Percentiles rank a stretch among this genome's conserved stretches.
Conservation (phyloP, 192 early-diverging fungal genomes). For the Mortierella antarctica region DNA sequence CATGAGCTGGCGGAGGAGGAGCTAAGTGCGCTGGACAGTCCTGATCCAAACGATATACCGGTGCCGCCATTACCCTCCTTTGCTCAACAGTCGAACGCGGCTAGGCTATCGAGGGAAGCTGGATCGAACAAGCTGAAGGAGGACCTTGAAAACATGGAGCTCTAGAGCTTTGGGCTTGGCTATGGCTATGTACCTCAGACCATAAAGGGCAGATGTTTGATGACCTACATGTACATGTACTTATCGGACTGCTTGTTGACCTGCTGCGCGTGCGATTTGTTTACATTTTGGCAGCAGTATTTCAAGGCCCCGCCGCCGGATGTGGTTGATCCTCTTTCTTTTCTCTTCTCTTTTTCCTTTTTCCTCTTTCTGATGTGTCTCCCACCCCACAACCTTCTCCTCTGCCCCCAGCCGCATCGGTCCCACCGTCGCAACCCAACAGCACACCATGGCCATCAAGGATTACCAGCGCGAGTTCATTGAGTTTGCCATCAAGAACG, state of each 20-base stretch:
- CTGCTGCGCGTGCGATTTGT: too few relatives aligned
- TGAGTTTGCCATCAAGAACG: slow-evolving; percentile 86
- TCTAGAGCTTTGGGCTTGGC: neutral
- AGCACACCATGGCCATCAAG: slow-evolving; percentile 60
- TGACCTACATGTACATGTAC: too few relatives aligned
- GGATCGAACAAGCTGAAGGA: neutral
- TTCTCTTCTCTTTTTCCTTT: slow-evolving; percentile 14
- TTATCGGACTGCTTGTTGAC: too few relatives aligned
- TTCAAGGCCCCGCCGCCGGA: too few relatives aligned
- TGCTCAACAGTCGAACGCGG: slow-evolving; percentile 16
- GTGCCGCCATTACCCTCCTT: slow-evolving; percentile 34
- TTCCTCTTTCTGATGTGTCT: slow-evolving; percentile 31
- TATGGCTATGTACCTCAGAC: too few relatives aligned
- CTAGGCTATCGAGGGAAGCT: neutral
- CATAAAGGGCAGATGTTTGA: too few relatives aligned
- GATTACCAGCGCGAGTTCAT: slow-evolving; percentile 95
- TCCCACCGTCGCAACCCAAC: neutral
- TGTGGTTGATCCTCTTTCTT: neutral
- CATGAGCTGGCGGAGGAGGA: slow-evolving; percentile 66
- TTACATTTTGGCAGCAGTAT: too few relatives aligned
- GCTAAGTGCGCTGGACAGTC: slow-evolving; percentile 20
- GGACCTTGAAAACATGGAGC: neutral
- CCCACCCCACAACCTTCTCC: slow-evolving; percentile 4
- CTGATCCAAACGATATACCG: neutral
- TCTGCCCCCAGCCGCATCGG: neutral